Evolutionary conservation across 495 filamentous ascomycete genomes (phyloP), one percentile per base, ranked within the genome.

Genomic region (Corynascus novoguineensis): DNA sequence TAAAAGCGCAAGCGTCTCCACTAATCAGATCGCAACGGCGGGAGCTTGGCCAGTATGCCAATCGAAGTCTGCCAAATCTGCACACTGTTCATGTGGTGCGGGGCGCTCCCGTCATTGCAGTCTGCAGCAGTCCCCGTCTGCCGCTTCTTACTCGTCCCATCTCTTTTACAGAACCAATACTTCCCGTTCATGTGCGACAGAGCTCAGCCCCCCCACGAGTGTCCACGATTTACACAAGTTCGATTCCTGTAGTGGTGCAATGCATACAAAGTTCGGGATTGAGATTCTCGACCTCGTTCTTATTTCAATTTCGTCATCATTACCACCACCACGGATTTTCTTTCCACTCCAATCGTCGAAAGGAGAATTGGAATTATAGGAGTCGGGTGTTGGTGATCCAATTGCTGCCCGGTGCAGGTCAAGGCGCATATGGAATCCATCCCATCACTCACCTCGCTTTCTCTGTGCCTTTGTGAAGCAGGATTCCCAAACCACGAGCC

Each of bases 141-240:
- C 52, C 21, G n/a, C 51, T 45, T n/a, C n/a, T n/a, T n/a, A n/a
- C 40, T 48, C 53, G 45, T 55, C 53, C 22, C 42, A 55, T 47
- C 24, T 38, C 25, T n/a, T n/a, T n/a, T n/a, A n/a, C 24, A 19
- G 7, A 37, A 41, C 51, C 51, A 54, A 54, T 54, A 38, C 50
- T 10, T 54, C 40, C 11, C 24, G 29, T 17, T 17, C 8, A 11
- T 15, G 45, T 27, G 41, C 19, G 32, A 4, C 24, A n/a, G 28
- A 49, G 28, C 29, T 22, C 46, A 49, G 17, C 46, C 28, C 21
- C 46, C 12, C 11, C 17, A 5, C 12, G 38, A 22, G 5, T 1
- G 3, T 17, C 44, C n/a, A n/a, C n/a, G 24, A 28, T 47, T 15
- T 7, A 28, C 22, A 29, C 24, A 15, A 9, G 25, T 24, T 44